Percentiles rank a stretch among this genome's conserved stretches.
Evolutionary conservation across 2,329 filamentous ascomycete species (phyloP).

Genomic region (Thielaviopsis ethacetica): DNA sequence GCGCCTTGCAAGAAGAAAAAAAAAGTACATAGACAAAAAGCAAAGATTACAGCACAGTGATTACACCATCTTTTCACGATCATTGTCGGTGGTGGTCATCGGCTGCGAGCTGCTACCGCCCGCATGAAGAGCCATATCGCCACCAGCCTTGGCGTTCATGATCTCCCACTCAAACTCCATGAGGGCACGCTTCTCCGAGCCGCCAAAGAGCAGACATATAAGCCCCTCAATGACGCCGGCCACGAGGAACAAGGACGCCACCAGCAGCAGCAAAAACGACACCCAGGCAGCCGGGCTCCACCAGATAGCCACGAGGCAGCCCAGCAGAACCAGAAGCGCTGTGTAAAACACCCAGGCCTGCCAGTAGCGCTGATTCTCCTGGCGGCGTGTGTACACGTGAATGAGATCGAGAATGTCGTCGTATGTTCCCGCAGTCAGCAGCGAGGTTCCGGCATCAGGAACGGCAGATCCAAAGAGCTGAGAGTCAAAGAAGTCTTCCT

Average conservation of each 20-base stretch:
- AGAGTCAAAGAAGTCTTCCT: conserved; percentile 17
- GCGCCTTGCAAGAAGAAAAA: not conserved
- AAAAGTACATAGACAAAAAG: not conserved
- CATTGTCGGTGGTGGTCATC: not conserved
- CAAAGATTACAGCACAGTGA: not conserved
- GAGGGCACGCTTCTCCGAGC: conserved; percentile 64
- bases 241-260: conserved; percentile 61
- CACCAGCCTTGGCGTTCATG: conserved; percentile 39
- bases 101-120: not conserved
- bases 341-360: conserved; percentile 58
- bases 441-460: conserved; percentile 13
- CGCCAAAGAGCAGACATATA: conserved; percentile 75
- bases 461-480: conserved; percentile 19
- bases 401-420: conserved; percentile 61
- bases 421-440: conserved; percentile 19
- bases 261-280: conserved; percentile 61
- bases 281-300: conserved; percentile 65
- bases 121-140: conserved; percentile 8
- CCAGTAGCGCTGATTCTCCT: conserved; percentile 53
- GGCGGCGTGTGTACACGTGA: conserved; percentile 49
- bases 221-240: conserved; percentile 71
- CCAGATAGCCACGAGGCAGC: conserved; percentile 70
- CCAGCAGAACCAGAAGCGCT: conserved; percentile 51
- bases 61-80: conserved; percentile 10
- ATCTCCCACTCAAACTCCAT: conserved; percentile 94